Base-by-base conservation (phyloP, 495 filamentous ascomycete genomes). In the Neurospora tetrasperma region DNA sequence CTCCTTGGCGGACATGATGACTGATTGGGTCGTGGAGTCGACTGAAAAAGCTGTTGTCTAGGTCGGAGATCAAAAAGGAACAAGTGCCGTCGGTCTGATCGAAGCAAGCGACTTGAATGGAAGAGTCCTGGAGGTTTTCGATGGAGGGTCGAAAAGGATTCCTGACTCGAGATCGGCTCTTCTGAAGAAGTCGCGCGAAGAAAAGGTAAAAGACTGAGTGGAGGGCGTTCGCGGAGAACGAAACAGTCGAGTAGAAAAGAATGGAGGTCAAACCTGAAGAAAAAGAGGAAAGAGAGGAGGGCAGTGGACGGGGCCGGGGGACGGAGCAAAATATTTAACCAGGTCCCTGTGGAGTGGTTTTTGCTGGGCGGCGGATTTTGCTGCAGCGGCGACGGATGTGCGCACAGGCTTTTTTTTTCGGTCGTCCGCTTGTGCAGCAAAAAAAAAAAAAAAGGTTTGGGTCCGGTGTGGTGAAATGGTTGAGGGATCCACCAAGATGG, bases 81-180 rank as follows among this genome's bases (percentile, higher is more conserved):
- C 77, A 76, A 72, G 73, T 71, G 73, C 76, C 72, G 76, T 80
- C 79, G 79, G 79, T 77, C 72, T 78, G 72, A 43, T 73, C 66
- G 71, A 62, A 74, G 71, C 48, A 72, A 70, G 59, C 46, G 72
- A 54, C 18, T 46, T 71, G 44, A 71, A 75, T 31, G 54, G 69
- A 66, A 42, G 75, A 80, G 80, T 78, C 78, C 72, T 78, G 78
- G 79, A 79, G 76, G 40, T 76, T 79, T 79, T 79, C 78, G 80
- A 80, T 80, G 77, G 80, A 81, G 79, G 70, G 77, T 81, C 80
- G 80, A 81, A 81, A 80, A 66, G 70, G 75, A 74, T 80, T 66
- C 54, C 54, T 66, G 27, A 79, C 80, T 80, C 80, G 80, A 81
- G 79, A 71, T 70, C 80, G 80, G 80, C 80, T 72, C 79, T 77